Evolutionary conservation across 2,329 filamentous ascomycete species (phyloP).

Genomic region (Nothomitra cinnamomea): DNA sequence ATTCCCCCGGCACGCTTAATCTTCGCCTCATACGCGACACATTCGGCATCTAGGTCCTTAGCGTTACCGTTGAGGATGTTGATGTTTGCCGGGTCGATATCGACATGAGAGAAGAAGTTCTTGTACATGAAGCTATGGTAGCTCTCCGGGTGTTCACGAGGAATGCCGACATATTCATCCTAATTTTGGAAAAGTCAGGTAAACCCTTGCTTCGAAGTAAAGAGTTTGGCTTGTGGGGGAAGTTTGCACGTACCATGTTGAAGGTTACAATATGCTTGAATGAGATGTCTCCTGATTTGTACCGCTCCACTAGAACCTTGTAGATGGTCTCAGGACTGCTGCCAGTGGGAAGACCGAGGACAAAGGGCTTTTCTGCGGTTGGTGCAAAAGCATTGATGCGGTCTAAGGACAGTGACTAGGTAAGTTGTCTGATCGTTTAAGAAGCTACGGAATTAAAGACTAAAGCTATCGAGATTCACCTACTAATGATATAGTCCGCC

Average conservation of each 20-base stretch:
- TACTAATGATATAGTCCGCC: slow-evolving; percentile 63
- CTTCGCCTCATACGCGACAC: slow-evolving; percentile 60
- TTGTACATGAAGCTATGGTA: slow-evolving; percentile 93
- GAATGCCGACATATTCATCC: slow-evolving; percentile 77
- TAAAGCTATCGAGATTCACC: slow-evolving; percentile 11
- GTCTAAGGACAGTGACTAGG: slow-evolving; percentile 27
- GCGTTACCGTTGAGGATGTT: slow-evolving; percentile 75
- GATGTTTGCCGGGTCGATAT: slow-evolving; percentile 66
- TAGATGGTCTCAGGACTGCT: slow-evolving; percentile 68
- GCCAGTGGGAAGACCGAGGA: slow-evolving; percentile 69
- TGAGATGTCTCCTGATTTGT: slow-evolving; percentile 58
- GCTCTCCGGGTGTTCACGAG: slow-evolving; percentile 66
- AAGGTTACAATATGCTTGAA: slow-evolving; percentile 83
- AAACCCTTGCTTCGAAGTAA: slow-evolving; percentile 4
- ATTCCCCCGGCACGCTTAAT: slow-evolving; percentile 63
- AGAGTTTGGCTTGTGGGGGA: slow-evolving; percentile 6
- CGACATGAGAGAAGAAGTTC: slow-evolving; percentile 74
- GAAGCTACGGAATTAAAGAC: background rate
- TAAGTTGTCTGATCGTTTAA: slow-evolving; percentile 6
- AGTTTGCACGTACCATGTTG: slow-evolving; percentile 51
- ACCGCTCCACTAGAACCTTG: slow-evolving; percentile 52
- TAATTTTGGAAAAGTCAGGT: slow-evolving; percentile 17
- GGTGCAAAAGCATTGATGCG: slow-evolving; percentile 65
- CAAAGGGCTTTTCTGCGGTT: slow-evolving; percentile 55
- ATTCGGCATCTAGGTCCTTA: slow-evolving; percentile 56